Base-by-base conservation (phyloP, 495 filamentous ascomycete species). In the Rhypophila decipiens region DNA sequence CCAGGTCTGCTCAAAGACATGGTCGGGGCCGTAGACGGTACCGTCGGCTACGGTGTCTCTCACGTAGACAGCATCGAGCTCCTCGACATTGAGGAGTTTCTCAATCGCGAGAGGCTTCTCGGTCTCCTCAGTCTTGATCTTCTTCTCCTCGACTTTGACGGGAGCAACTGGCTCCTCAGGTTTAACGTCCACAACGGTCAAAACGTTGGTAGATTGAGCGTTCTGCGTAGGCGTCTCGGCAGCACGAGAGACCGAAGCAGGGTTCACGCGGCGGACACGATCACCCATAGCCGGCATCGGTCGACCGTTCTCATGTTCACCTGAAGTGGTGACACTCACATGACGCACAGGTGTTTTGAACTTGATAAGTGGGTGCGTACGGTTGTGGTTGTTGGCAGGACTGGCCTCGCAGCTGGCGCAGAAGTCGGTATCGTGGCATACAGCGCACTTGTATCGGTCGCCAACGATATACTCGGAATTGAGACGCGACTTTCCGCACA, bases 371-470 rank as follows among this genome's bases (percentile, higher is more conserved):
- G 93, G 93, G 59, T 99, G 93, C 13, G 93, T 96, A 53, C 79
- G 79, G 71, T 97, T 97, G 73, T 99, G 93, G 5, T 65, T 68
- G 65, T 95, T 89, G 42, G 71, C 74, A 4, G 94, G 94, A 52
- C 79, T 78, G 21, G 90, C 87, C 69, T 99, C 93, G 68, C 93
- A 99, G 59, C 78, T 86, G 53, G 85, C 89, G 63, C 93, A 99
- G 76, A 97, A 95, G 59, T 98, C 94, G 27, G 84, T 86, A 63
- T 99, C 94, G 60, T 93, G 79, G 70, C 93, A 99, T 43, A 99
- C 86, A 47, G 94, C 88, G 62, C 93, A 99, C 79, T 97, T 97
- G 76, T 91, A 99, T 48, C 93, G 84, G 53, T 85, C 76, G 15
- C 93, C 94, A 24, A 71, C 71, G 52, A 99, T 95, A 67, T 88